phyloP scores from a whole-genome alignment of 345 rosid genomes.

The Aquilaria yunnanensis region DNA sequence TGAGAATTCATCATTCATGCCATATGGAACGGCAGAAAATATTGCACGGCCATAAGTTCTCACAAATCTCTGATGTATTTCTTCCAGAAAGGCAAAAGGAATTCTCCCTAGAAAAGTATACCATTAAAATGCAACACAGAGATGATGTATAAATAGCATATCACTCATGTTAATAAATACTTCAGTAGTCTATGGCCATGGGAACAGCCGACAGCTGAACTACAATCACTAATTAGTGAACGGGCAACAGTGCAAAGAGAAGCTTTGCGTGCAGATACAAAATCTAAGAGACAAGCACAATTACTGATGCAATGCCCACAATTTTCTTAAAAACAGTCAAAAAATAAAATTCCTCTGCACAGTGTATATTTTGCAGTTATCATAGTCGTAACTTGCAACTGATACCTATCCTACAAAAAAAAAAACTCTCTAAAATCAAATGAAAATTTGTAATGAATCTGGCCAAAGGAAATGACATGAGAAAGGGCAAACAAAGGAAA shows the following conservation, averaged over 20 bases:
- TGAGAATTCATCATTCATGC: slow-evolving; percentile 94
- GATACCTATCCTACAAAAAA: no score
- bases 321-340: no score
- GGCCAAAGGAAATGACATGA: no score
- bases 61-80: slow-evolving; percentile 90
- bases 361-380: no score
- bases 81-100: slow-evolving; percentile 87
- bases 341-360: no score
- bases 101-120: slow-evolving; percentile 49
- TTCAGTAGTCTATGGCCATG: background rate
- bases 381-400: no score
- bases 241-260: background rate
- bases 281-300: background rate
- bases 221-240: background rate
- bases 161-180: no score
- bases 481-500: no score
- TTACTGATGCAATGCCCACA: no score
- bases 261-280: background rate
- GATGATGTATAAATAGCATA: background rate
- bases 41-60: slow-evolving; percentile 63
- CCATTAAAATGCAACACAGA: background rate
- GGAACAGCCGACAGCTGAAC: background rate
- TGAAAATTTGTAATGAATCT: no score
- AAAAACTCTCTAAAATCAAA: no score
- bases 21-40: slow-evolving; percentile 79